Base-by-base conservation (phyloP, 2,329 filamentous ascomycete genomes). In the Fusarium sp. region DNA sequence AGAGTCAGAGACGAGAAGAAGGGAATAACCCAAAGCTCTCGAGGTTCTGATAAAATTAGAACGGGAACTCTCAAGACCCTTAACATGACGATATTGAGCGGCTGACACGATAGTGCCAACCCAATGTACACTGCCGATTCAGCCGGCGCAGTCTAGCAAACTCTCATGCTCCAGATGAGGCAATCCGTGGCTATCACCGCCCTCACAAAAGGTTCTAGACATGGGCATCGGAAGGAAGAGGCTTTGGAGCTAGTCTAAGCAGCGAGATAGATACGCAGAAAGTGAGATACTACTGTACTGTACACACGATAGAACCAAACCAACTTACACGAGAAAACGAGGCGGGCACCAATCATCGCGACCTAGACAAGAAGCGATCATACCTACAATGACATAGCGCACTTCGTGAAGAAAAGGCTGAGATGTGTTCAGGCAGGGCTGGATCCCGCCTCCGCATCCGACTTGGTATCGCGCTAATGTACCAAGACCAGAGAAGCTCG, bases 331-430 rank as follows among this genome's bases (percentile, higher is more conserved):
- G 44, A 58, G 35, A 65, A 42, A 44, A 35, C 33, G 44, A 68
- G 68, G 74, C 72, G 75, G 75, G 75, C 75, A 77, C 74, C 75
- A 77, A 77, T 77, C 48, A 65, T 26, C 30, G 41, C 11, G 10
- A n/a, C 18, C 20, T 24, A 13, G n/a, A 20, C 30, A 26, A 54
- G 24, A 63, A 56, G 47, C 57, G 62, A 68, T 60, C 51, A 61
- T 66, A 50, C 65, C 61, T 38, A 48, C 47, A 51, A 39, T 9
- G 60, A 59, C 57, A 54, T 63, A 54, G 68, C 50, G 51, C 39
- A 36, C 28, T 39, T 61, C 47, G 59, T 48, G 50, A 74, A 44
- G 38, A 48, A 70, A 70, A 71, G 67, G 51, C 61, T 63, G 61
- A 63, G 24, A 51, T 35, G 39, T 57, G 41, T 66, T 57, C 31